Evolutionary conservation across 73 alveolate genomes (phyloP).

Genomic region (Loxodes magnus): DNA sequence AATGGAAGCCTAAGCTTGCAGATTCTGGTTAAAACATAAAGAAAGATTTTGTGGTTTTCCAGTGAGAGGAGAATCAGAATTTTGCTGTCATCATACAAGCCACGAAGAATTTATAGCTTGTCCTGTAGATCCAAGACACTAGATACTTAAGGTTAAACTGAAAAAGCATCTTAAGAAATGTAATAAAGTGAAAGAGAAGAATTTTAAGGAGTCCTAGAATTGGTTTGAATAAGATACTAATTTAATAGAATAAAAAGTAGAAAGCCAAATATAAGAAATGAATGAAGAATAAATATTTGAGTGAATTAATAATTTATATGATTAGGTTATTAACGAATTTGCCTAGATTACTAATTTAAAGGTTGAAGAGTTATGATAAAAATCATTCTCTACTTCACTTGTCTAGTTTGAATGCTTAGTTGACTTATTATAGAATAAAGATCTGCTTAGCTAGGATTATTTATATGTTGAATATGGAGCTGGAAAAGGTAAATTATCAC

Average conservation of each 20-base stretch:
- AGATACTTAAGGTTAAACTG: conserved; percentile 19
- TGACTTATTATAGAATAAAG: conserved; percentile 1
- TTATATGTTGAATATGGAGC: conserved; percentile 70
- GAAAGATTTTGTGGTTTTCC: no score
- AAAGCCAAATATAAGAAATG: conserved; percentile 11
- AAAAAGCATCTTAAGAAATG: conserved; percentile 42
- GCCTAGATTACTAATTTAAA: no score
- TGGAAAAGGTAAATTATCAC: conserved; percentile 66
- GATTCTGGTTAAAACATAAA: no score
- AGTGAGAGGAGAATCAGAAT: no score
- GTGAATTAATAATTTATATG: conserved; percentile 6
- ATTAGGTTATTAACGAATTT: conserved; percentile 1
- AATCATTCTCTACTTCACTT: not conserved
- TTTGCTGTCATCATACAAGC: no score
- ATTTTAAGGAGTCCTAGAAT: conserved; percentile 5
- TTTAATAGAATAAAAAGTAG: no score
- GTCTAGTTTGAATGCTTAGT: not conserved
- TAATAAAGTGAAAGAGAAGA: conserved; percentile 14
- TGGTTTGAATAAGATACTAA: conserved; percentile 37
- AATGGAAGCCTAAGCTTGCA: no score
- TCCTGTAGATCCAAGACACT: conserved; percentile 43
- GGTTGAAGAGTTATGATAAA: not conserved
- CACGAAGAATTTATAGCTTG: no score
- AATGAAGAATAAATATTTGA: conserved; percentile 1
- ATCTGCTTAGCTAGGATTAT: conserved; percentile 18